These are phyloP conservation scores for Apiospora phragmitis DNA, from an alignment of 2,329 filamentous ascomycete genomes.

Conservation along the genomic window DNA sequence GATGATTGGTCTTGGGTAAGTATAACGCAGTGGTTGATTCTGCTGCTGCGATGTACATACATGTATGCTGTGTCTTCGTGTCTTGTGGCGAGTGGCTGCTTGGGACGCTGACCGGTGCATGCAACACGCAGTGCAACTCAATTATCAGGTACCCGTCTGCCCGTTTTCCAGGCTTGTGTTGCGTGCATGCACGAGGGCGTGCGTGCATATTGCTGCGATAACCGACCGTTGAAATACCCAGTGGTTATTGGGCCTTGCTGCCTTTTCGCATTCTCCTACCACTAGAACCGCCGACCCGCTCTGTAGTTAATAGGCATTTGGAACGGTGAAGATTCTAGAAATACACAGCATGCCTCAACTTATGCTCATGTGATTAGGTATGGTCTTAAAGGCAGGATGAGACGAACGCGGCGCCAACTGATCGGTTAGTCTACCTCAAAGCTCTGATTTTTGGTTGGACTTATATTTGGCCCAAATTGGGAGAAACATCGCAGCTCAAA, in stretches of 20 bases:
- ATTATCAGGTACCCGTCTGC: slow-evolving; percentile 7
- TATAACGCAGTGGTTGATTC: background rate
- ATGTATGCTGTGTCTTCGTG: background rate
- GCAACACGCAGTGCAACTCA: slow-evolving; percentile 4
- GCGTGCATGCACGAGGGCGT: background rate
- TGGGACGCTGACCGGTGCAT: background rate
- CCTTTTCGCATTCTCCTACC: background rate
- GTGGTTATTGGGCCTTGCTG: background rate
- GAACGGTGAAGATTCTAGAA: background rate
- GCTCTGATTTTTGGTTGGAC: background rate
- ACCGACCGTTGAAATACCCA: background rate
- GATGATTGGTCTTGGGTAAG: background rate
- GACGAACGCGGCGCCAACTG: background rate
- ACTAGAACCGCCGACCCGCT: background rate
- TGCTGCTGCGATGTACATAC: background rate
- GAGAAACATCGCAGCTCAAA: background rate
- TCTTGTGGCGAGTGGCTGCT: background rate
- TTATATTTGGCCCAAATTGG: background rate
- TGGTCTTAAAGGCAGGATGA: background rate
- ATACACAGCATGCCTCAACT: background rate
- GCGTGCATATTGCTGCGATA: background rate
- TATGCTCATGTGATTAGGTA: background rate
- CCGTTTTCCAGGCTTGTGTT: background rate
- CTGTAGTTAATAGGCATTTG: background rate
- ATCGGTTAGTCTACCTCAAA: background rate